Evolutionary conservation across 2,329 filamentous ascomycete species (phyloP).

Genomic region (Phoma herbarum): DNA sequence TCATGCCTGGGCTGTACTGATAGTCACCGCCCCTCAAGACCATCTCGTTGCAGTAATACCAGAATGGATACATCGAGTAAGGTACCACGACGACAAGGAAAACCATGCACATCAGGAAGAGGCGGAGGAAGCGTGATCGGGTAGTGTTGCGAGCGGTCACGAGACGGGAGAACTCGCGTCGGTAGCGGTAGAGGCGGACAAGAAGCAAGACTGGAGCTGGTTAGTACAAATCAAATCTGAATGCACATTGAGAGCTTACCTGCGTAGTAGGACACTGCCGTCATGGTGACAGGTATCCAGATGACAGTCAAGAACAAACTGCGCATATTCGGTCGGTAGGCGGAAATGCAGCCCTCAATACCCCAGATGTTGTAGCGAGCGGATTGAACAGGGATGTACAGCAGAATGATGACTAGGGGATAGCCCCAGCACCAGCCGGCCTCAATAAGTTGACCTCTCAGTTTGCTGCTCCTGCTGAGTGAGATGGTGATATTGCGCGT

Average conservation of each 20-base stretch:
- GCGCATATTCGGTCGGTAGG: slow-evolving; percentile 66
- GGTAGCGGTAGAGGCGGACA: slow-evolving; percentile 68
- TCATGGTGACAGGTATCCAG: slow-evolving; percentile 64
- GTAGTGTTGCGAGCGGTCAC: slow-evolving; percentile 63
- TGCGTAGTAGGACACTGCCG: slow-evolving; percentile 65
- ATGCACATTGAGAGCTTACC: slow-evolving; percentile 55
- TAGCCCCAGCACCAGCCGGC: slow-evolving; percentile 64
- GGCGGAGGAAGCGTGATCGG: slow-evolving; percentile 68
- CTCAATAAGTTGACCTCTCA: slow-evolving; percentile 60
- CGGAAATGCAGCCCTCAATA: slow-evolving; percentile 66
- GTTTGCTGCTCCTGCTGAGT: slow-evolving; percentile 59
- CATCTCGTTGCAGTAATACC: slow-evolving; percentile 53
- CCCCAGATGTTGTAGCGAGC: slow-evolving; percentile 66
- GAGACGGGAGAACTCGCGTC: slow-evolving; percentile 65
- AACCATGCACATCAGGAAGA: slow-evolving; percentile 65
- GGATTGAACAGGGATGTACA: slow-evolving; percentile 68
- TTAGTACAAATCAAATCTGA: not conserved
- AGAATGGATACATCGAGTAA: slow-evolving; percentile 55
- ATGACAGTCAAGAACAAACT: slow-evolving; percentile 63
- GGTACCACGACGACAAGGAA: slow-evolving; percentile 63
- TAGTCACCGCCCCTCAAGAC: not conserved
- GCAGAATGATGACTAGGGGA: slow-evolving; percentile 63
- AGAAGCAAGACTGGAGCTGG: slow-evolving; percentile 63
- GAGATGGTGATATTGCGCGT: slow-evolving; percentile 63
- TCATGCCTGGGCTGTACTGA: slow-evolving; percentile 56